phyloP scores from a whole-genome alignment of 352 stramenopile genomes.

The Achlya hypogyna region DNA sequence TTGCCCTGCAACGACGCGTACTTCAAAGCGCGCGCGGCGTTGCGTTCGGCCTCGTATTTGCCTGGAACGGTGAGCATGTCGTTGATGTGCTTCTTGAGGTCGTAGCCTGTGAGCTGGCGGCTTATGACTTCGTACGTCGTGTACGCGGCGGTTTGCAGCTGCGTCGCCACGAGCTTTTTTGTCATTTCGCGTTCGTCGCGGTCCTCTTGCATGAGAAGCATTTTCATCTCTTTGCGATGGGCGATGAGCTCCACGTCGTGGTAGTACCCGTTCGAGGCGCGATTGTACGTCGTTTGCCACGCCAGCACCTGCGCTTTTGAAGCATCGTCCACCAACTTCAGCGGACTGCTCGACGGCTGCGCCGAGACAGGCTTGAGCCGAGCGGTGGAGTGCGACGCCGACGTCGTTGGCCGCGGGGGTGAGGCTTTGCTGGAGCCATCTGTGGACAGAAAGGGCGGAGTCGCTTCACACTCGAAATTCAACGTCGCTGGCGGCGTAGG shows the following conservation, averaged over 20 bases:
- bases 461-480: too few relatives aligned
- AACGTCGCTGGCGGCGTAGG: too few relatives aligned
- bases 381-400: too few relatives aligned
- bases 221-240: not conserved
- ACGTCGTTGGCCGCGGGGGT: too few relatives aligned
- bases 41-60: conserved; percentile 26
- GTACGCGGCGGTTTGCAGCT: not conserved
- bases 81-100: conserved; percentile 24
- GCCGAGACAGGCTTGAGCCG: not conserved
- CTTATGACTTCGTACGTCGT: not conserved
- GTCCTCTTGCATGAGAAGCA: not conserved
- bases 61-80: conserved; percentile 24
- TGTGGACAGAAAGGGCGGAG: too few relatives aligned
- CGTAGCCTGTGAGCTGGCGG: conserved; percentile 22
- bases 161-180: not conserved
- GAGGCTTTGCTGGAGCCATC: too few relatives aligned
- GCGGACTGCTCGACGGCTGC: not conserved
- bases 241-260: not conserved
- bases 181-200: not conserved
- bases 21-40: conserved; percentile 26
- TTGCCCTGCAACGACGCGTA: conserved; percentile 21
- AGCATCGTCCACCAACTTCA: not conserved
- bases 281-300: not conserved
- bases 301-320: not conserved
- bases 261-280: not conserved